These are phyloP conservation scores for Mollisia scopiformis DNA, from an alignment of 2,329 filamentous ascomycete species.

Conservation along the genomic window DNA sequence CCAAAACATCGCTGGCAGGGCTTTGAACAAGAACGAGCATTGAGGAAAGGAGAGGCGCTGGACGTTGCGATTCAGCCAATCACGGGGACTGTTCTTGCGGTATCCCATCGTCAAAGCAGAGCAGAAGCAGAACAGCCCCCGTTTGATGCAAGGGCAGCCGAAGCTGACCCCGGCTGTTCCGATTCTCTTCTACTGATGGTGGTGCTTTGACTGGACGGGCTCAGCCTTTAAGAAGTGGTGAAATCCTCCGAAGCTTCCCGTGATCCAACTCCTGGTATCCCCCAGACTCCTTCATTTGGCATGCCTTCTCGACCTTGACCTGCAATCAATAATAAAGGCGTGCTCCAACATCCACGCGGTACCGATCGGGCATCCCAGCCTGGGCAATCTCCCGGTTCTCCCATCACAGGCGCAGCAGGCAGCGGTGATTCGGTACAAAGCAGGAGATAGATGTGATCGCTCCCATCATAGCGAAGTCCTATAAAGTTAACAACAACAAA, in stretches of 20 bases:
- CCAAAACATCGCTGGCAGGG: conserved; percentile 9
- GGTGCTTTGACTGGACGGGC: neutral
- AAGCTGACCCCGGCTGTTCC: conserved; percentile 8
- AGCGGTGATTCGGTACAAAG: no score
- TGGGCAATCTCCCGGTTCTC: conserved; percentile 7
- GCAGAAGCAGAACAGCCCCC: neutral
- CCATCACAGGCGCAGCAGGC: neutral
- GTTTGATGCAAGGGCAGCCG: conserved; percentile 23
- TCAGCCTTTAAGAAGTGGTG: conserved; percentile 3
- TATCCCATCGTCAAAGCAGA: neutral
- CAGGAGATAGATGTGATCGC: no score
- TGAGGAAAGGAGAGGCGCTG: neutral
- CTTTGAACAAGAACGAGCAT: neutral
- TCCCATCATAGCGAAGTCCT: no score
- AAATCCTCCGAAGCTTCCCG: conserved; percentile 21
- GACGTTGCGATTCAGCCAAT: no score
- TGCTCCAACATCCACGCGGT: neutral
- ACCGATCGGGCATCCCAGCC: neutral
- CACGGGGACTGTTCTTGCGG: neutral
- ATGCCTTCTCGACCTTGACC: neutral
- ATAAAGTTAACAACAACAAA: no score
- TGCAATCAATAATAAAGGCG: neutral
- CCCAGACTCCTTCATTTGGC: neutral
- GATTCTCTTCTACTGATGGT: neutral
- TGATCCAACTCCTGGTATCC: conserved; percentile 7